Base-by-base conservation (phyloP, 2,329 filamentous ascomycete genomes). In the Nemania sp. region DNA sequence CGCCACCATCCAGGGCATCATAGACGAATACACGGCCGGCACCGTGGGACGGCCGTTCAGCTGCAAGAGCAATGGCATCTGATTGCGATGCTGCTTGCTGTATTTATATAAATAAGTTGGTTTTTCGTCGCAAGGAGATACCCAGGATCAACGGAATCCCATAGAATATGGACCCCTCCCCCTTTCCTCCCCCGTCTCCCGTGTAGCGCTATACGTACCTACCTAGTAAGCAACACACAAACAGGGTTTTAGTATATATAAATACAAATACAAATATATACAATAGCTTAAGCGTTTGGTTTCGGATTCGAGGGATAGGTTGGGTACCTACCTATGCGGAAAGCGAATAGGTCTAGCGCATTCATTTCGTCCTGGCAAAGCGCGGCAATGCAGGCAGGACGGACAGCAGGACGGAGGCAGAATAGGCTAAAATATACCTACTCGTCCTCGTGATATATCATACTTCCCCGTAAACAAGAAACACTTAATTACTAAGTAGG, bases 21-120 rank as follows among this genome's bases (percentile, higher is more conserved):
- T 95, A 21, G 80, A 91, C 60, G 87, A 88, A 18, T 96, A 94
- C 71, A 72, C 82, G 34, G 76, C 80, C 1, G 84, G 85, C 3
- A 78, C 77, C 0, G 90, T 96, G 25, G 83, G 88, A 1, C 85
- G 86, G 1, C 85, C 91, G 0, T 97, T 96, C 72, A 86, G 86
- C 1, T 96, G 92, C 72, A 81, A 81, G 13, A 84, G 78, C 65
- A 91, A 92, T 67, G 89, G 85, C 0, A 75, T 90, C 55, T 89
- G 13, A 58, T 64, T 34, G 25, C 49, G 18, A 50, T 57, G 25
- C 60, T 61, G 5, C n/a, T n/a, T n/a, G 43, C 50, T 54, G 12
- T 18, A 56, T 43, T 32, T 43, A 10, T 53, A 48, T 53, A 13
- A n/a, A 43, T 60, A 58, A 51, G 43, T 34, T 51, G 7, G 25